These are phyloP conservation scores for Xylariaceae sp. DNA, from an alignment of 2,329 filamentous ascomycete species.

Conservation along the genomic window DNA sequence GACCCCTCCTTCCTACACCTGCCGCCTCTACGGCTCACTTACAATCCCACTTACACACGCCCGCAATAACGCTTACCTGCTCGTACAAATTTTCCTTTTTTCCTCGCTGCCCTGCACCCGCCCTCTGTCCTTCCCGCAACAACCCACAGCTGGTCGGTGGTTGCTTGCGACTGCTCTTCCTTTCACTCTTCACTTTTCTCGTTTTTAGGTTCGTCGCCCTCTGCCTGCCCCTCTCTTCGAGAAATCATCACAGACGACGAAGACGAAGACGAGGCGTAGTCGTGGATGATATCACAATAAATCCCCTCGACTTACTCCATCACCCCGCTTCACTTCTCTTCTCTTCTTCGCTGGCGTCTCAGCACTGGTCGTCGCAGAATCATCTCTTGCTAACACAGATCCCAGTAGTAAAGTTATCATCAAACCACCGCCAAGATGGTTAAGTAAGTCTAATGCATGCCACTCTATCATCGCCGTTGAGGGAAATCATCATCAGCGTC, in stretches of 20 bases:
- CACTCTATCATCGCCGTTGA: neutral
- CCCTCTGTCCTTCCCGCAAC: constrained; percentile 21
- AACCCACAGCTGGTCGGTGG: constrained; percentile 29
- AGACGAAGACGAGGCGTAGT: neutral
- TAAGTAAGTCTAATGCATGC: constrained; percentile 65
- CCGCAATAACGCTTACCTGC: constrained; percentile 2
- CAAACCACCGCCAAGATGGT: constrained; percentile 95
- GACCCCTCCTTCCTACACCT: constrained; percentile 14
- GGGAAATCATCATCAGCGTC: neutral
- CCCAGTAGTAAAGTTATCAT: constrained; percentile 36
- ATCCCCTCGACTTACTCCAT: neutral
- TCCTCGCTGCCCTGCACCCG: constrained; percentile 11
- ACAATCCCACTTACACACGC: neutral
- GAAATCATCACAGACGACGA: neutral
- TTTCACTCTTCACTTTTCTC: constrained; percentile 12
- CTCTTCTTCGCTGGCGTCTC: neutral
- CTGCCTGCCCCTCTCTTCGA: neutral
- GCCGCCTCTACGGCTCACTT: neutral
- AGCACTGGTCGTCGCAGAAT: neutral
- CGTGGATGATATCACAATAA: constrained; percentile 7
- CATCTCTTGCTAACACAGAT: constrained; percentile 10
- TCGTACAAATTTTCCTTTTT: constrained; percentile 20
- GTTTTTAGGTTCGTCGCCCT: constrained; percentile 18
- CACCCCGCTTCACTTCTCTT: constrained; percentile 15
- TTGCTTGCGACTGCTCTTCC: constrained; percentile 26